phyloP scores from a whole-genome alignment of 148 eudicot species.

The Drosera capensis region DNA sequence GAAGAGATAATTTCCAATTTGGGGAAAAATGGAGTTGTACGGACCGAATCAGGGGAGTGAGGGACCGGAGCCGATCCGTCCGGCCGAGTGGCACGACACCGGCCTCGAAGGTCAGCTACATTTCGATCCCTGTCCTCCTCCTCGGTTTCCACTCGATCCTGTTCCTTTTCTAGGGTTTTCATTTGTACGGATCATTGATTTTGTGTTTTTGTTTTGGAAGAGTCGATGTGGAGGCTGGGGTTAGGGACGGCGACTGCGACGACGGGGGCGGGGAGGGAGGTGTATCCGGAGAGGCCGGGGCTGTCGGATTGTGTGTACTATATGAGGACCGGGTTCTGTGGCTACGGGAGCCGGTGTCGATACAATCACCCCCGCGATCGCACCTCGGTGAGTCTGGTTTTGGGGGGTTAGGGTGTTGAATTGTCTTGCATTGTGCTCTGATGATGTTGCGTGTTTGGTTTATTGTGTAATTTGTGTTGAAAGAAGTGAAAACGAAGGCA shows the following conservation, averaged over 20 bases:
- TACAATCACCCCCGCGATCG: slow-evolving; percentile 12
- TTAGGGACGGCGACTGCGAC: slow-evolving; percentile 3
- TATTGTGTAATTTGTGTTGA: background rate
- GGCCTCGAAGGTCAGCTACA: slow-evolving; percentile 27
- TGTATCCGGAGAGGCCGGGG: slow-evolving; percentile 8
- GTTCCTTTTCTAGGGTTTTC: slow-evolving; percentile 7
- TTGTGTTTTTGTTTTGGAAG: slow-evolving; percentile 9
- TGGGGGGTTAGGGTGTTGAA: background rate
- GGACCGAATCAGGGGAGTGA: slow-evolving; percentile 16
- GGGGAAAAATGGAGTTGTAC: slow-evolving; percentile 44
- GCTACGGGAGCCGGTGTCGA: slow-evolving; percentile 9
- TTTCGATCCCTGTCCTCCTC: slow-evolving; percentile 8
- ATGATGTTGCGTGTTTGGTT: background rate
- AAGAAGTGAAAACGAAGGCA: too few relatives aligned
- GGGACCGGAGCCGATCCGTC: slow-evolving; percentile 20
- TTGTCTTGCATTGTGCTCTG: background rate
- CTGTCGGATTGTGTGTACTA: slow-evolving; percentile 10
- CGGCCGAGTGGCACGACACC: slow-evolving; percentile 25
- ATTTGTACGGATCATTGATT: background rate
- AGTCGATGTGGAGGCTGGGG: slow-evolving; percentile 10
- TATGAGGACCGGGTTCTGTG: slow-evolving; percentile 11
- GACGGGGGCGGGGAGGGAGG: slow-evolving; percentile 3
- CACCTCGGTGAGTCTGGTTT: slow-evolving; percentile 4
- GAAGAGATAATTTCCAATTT: too few relatives aligned
- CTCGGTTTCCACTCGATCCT: background rate